Conservation (phyloP, 352 stramenopile genomes). For the Phytopythium sindhum region DNA sequence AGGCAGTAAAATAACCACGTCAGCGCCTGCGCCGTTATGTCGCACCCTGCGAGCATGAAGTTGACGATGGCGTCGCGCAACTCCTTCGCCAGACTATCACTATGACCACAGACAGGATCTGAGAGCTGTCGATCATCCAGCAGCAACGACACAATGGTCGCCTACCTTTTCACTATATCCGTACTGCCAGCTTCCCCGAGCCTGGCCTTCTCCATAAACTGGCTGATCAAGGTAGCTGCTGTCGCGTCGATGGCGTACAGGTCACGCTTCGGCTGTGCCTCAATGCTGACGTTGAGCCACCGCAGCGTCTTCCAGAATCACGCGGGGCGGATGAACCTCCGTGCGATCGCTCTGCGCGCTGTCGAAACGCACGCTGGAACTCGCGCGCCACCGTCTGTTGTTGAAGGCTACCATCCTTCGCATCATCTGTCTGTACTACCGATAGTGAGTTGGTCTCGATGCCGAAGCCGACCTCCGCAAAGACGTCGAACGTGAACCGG, state of each 20-base stretch:
- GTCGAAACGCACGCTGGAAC: constrained; percentile 38
- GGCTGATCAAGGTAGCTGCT: constrained; percentile 29
- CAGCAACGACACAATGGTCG: constrained; percentile 42
- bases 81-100: constrained; percentile 23
- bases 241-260: constrained; percentile 31
- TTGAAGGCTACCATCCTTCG: background rate
- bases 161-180: background rate
- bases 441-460: constrained; percentile 6
- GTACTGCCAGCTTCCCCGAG: constrained; percentile 8
- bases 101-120: constrained; percentile 10
- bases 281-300: constrained; percentile 28
- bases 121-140: constrained; percentile 10
- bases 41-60: constrained; percentile 71
- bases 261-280: constrained; percentile 26
- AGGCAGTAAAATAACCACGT: constrained; percentile 70
- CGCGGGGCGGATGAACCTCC: constrained; percentile 30
- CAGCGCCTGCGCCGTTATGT: constrained; percentile 58
- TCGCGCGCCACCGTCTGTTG: constrained; percentile 8
- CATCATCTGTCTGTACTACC: background rate
- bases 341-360: constrained; percentile 20
- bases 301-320: constrained; percentile 42
- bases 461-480: constrained; percentile 40
- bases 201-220: too few species aligned
- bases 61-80: constrained; percentile 67
- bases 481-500: constrained; percentile 47